Base-by-base conservation (phyloP, 257 asterid species). In the Nicotiana noctiflora region DNA sequence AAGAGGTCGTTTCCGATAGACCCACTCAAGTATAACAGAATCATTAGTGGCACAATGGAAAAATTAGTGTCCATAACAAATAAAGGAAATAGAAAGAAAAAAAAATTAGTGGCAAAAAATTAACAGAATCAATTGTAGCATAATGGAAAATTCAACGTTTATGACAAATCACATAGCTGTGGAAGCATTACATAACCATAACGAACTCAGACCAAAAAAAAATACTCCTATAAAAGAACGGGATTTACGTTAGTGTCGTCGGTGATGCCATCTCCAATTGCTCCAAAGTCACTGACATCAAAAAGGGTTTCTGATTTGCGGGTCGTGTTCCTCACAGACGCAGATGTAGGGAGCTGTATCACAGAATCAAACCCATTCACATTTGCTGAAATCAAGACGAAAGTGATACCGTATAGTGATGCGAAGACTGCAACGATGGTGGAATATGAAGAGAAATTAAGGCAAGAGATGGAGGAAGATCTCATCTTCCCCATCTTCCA, bases 181-280 rank as follows among this genome's bases (percentile, higher is more conserved):
- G 57, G 57, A 52, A 14, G 2, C 66, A 61, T 19, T 19, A 53
- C 19, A 19, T 23, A 21, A 74, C 15, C n/a, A 32, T 59, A 56
- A 55, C 60, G 56, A 77, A 8, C 3, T 14, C 55, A 18, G 55
- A 37, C 10, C n/a, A n/a, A n/a, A n/a, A n/a, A n/a, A n/a, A n/a
- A n/a, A n/a, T n/a, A n/a, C n/a, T n/a, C n/a, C n/a, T n/a, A n/a
- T n/a, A 56, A 77, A 51, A 27, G 6, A 17, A 0, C 19, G 29
- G 82, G 66, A 29, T 52, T 55, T 61, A 87, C 90, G 80, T 56
- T 19, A 29, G 90, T 87, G 46, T 87, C 90, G 79, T 87, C 88
- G 46, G 62, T 13, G 29, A 76, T 68, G 51, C 88, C 90, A 85
- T 85, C 80, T 77, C 88, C 90, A 27, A 32, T 61, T 27, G 88